Conservation (phyloP, 805 yeast genomes). For the Maudiozyma serrabonitensis region DNA sequence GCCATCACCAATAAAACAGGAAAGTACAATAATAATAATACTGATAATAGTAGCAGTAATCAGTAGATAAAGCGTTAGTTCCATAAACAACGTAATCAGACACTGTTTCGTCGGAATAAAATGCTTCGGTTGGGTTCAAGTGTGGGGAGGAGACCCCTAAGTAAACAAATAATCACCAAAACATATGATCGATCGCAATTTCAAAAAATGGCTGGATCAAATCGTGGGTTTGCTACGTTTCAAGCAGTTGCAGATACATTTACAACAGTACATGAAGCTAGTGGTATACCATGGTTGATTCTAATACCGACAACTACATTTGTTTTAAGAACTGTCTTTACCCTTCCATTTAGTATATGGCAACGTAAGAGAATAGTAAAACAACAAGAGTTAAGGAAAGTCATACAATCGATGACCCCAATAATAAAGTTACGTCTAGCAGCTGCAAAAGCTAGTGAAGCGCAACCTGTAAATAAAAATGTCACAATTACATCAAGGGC, state of each 20-base stretch:
- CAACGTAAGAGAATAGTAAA: slow-evolving; percentile 61
- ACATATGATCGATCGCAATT: background rate
- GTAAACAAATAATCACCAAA: too few species aligned
- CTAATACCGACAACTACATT: slow-evolving; percentile 69
- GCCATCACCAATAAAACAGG: too few species aligned
- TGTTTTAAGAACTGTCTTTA: slow-evolving; percentile 51
- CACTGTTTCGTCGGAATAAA: too few species aligned
- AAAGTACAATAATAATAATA: too few species aligned
- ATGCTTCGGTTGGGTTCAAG: too few species aligned
- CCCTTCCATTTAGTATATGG: slow-evolving; percentile 67
- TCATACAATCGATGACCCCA: slow-evolving; percentile 67
- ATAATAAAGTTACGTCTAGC: slow-evolving; percentile 49
- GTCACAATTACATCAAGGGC: slow-evolving; percentile 7
- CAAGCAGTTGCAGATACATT: slow-evolving; percentile 20
- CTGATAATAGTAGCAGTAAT: too few species aligned
- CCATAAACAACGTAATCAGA: too few species aligned
- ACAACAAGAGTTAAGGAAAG: slow-evolving; percentile 64
- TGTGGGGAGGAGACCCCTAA: too few species aligned
- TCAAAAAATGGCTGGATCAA: background rate
- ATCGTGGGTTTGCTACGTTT: slow-evolving; percentile 6
- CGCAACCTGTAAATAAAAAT: slow-evolving; percentile 2
- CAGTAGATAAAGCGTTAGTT: too few species aligned
- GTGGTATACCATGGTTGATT: slow-evolving; percentile 75
- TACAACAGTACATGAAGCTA: slow-evolving; percentile 35
- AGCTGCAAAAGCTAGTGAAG: slow-evolving; percentile 18